Base-by-base conservation (phyloP, 768 basidiomycete species). In the Auricularia sp. region DNA sequence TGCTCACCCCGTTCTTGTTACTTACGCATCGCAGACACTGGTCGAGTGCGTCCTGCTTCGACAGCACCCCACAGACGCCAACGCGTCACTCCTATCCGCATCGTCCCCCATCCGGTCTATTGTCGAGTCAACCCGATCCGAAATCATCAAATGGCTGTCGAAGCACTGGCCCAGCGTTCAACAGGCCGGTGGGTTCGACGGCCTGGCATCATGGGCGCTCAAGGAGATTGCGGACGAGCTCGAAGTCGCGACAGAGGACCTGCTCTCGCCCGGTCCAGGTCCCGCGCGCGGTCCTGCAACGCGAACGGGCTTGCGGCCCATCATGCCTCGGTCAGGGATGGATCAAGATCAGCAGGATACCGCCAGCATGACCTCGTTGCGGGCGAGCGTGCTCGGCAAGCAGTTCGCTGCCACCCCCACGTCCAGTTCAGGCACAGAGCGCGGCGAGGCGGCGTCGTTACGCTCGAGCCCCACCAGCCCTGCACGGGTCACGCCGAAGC, bases 211-310 rank as follows among this genome's bases (percentile, higher is more conserved):
- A 3, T 97, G 93, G 92, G 86, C 89, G 0, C 72, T 95, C 63
- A 88, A 92, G 72, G 96, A 98, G 71, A 92, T 98, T 47, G 83
- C 85, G 51, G 84, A 89, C 70, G 82, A 90, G 71, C 83, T 95
- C 62, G 91, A 95, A 71, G 84, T 94, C 11, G 79, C 87, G 0
- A 75, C 86, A 5, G 87, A 90, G 61, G 92, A 94, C 64, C 84
- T 94, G 4, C 71, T 86, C 44, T 56, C 71, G 66, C 56, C 67
- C 29, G 36, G 65, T 64, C 68, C 67, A 61, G 65, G 62, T 51
- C 65, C 67, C 18, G 66, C 58, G 64, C 70, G 36, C 63, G 67
- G n/a, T 74, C 75, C 5, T 66, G 68, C 36, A 77, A 78, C 71
- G 79, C 80, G 67, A 71, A 65, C 66, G 14, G 63, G 62, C 39